Conservation (phyloP, 192 early-diverging fungal species). For the Neocallimastix lanati region DNA sequence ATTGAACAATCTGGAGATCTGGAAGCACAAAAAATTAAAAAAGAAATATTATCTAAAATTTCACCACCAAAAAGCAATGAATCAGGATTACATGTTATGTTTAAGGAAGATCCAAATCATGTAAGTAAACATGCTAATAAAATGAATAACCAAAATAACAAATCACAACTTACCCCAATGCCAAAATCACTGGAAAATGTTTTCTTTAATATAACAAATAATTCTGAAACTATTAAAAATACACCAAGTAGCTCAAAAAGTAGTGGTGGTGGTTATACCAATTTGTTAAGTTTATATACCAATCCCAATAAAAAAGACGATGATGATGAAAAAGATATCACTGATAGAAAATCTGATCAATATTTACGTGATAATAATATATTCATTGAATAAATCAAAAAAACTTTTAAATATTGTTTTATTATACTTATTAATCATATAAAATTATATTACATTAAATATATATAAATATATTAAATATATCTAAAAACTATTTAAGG, state of each 20-base stretch:
- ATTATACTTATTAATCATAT: too few species aligned
- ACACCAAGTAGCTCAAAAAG: neutral
- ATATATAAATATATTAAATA: too few species aligned
- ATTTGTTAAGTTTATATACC: neutral
- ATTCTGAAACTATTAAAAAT: neutral
- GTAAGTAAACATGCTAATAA: neutral
- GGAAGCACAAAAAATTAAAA: neutral
- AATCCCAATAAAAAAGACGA: neutral
- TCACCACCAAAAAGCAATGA: neutral
- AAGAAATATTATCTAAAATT: neutral
- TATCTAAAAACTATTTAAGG: too few species aligned
- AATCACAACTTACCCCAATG: neutral
- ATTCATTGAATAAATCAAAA: neutral
- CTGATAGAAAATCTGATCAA: neutral
- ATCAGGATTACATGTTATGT: neutral
- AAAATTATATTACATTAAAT: too few species aligned
- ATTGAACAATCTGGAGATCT: neutral
- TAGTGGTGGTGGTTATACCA: neutral
- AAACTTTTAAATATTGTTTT: too few species aligned
- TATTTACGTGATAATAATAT: neutral
- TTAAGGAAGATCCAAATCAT: neutral
- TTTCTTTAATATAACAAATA: neutral
- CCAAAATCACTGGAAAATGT: neutral
- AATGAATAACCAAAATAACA: neutral
- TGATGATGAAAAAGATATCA: neutral